These are phyloP conservation scores for Mortierella sp. DNA, from an alignment of 371 early-diverging fungal species.

Conservation along the genomic window DNA sequence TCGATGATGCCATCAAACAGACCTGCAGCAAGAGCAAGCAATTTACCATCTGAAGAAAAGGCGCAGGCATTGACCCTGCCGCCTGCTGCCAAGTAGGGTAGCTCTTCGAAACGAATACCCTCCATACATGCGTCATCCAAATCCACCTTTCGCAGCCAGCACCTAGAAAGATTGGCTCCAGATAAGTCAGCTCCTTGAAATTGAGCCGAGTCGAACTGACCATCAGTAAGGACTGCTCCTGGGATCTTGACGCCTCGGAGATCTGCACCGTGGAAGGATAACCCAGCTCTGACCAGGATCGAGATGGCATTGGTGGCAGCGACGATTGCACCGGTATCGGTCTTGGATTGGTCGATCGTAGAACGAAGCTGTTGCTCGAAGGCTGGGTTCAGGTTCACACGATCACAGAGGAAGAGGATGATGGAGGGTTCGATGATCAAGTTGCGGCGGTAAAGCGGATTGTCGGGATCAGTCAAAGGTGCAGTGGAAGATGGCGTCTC, in stretches of 20 bases:
- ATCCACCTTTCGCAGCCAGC: background rate
- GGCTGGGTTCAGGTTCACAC: background rate
- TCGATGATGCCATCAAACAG: background rate
- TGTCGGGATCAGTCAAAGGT: background rate
- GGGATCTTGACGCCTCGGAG: background rate
- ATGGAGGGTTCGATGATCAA: conserved; percentile 18
- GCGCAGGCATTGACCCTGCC: background rate
- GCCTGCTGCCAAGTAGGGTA: background rate
- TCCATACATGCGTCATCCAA: background rate
- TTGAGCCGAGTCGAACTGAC: background rate
- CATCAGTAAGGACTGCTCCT: background rate
- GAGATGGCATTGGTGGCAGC: conserved; percentile 25
- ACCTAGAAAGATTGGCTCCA: background rate
- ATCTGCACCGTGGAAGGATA: background rate
- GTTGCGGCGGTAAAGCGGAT: background rate
- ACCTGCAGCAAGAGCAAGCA: background rate
- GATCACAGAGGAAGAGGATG: conserved; percentile 18
- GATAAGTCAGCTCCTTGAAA: background rate
- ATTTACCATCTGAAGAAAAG: background rate
- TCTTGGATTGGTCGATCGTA: conserved; percentile 14
- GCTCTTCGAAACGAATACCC: background rate
- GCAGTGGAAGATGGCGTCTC: background rate
- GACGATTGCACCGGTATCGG: background rate
- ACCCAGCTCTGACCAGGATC: conserved; percentile 12
- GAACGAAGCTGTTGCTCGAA: conserved; percentile 14